A percentile compares a stretch with the other conserved stretches of the same genome.
Evolutionary conservation across 371 early-diverging fungal species (phyloP).

Genomic region (Phascolomyces articulosus): DNA sequence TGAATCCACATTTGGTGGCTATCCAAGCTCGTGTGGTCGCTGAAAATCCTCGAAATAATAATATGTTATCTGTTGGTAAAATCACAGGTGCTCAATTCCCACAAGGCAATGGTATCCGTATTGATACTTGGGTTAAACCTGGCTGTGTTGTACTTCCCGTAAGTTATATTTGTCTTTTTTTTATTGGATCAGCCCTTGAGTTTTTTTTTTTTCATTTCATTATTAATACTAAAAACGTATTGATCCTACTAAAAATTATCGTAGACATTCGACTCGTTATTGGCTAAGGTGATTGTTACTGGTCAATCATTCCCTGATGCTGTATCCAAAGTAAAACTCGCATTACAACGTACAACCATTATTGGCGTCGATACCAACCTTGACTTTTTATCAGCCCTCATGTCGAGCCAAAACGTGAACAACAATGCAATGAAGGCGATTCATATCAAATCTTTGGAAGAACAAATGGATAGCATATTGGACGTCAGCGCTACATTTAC

Average conservation of each 20-base stretch:
- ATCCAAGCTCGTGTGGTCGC: slow-evolving; percentile 50
- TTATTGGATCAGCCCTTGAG: too few species aligned
- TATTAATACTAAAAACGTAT: background rate
- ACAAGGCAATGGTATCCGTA: slow-evolving; percentile 39
- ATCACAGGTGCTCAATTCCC: slow-evolving; percentile 31
- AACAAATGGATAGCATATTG: slow-evolving; percentile 22
- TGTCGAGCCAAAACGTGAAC: slow-evolving; percentile 17
- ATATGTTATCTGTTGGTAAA: slow-evolving; percentile 44
- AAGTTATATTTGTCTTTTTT: too few species aligned
- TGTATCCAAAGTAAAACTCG: slow-evolving; percentile 27
- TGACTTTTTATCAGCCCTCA: slow-evolving; percentile 30
- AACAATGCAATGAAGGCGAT: slow-evolving; percentile 18
- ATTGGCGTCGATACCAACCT: slow-evolving; percentile 41
- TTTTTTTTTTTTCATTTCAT: background rate
- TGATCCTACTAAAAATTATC: background rate
- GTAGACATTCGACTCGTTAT: slow-evolving; percentile 43
- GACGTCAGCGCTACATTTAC: slow-evolving; percentile 4
- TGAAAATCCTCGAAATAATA: slow-evolving; percentile 40
- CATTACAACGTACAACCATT: slow-evolving; percentile 28
- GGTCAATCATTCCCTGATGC: slow-evolving; percentile 37
- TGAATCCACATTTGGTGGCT: slow-evolving; percentile 25
- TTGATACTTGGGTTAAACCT: slow-evolving; percentile 45
- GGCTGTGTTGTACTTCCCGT: slow-evolving; percentile 38
- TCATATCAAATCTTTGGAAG: slow-evolving; percentile 31
- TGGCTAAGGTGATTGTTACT: slow-evolving; percentile 45